Conservation (phyloP, 2,329 filamentous ascomycete species). For the Aspergillus arachidicola region DNA sequence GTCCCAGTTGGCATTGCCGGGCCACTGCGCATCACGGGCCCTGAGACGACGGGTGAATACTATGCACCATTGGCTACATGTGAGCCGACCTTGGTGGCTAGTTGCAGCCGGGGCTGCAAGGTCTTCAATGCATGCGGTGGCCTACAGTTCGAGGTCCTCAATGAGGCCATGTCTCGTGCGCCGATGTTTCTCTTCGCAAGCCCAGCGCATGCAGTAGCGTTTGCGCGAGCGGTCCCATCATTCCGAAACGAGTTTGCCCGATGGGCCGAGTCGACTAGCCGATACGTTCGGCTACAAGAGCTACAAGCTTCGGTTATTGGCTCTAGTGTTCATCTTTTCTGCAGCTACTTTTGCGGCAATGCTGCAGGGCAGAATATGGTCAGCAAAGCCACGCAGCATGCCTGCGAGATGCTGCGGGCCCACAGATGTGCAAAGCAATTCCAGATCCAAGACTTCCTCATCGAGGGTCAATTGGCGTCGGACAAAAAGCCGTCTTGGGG, state of each 20-base stretch:
- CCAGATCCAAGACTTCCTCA: conserved; percentile 9
- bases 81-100: conserved; percentile 31
- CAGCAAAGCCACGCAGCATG: conserved; percentile 31
- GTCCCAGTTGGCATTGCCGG: conserved; percentile 12
- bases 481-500: conserved; percentile 32
- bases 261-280: conserved; percentile 9
- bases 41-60: not conserved
- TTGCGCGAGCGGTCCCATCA: conserved; percentile 4
- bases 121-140: conserved; percentile 23
- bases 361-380: conserved; percentile 36
- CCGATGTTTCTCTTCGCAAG: conserved; percentile 28
- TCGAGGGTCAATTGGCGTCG: conserved; percentile 27
- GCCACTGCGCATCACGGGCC: conserved; percentile 1
- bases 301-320: conserved; percentile 25
- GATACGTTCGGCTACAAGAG: conserved; percentile 7
- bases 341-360: conserved; percentile 30
- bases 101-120: conserved; percentile 35
- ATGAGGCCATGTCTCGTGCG: conserved; percentile 25
- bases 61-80: conserved; percentile 33
- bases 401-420: conserved; percentile 19
- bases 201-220: conserved; percentile 22
- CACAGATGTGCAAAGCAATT: not conserved
- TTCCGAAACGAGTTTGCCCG: not conserved
- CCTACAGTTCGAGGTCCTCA: conserved; percentile 20
- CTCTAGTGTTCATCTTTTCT: conserved; percentile 25